phyloP scores from a whole-genome alignment of 2,329 filamentous ascomycete species.

The Tolypocladium amazonense region DNA sequence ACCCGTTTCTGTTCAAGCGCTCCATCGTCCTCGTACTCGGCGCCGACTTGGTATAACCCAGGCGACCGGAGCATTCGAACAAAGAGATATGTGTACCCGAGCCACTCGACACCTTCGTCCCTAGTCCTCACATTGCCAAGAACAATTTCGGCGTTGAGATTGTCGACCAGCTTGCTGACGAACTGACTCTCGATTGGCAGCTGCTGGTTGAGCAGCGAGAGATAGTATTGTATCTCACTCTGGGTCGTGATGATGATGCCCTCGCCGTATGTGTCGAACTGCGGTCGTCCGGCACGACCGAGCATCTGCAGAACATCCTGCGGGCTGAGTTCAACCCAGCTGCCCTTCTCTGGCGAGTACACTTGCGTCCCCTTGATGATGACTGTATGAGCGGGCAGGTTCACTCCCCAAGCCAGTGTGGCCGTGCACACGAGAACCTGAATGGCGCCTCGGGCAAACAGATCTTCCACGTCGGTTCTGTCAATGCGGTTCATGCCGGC shows the following conservation, averaged over 20 bases:
- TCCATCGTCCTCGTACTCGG: constrained; percentile 89
- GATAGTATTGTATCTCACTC: constrained; percentile 90
- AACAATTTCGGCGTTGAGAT: constrained; percentile 92
- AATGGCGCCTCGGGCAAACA: constrained; percentile 83
- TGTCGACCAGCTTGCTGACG: constrained; percentile 85
- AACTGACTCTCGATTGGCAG: constrained; percentile 96
- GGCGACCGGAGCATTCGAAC: constrained; percentile 95
- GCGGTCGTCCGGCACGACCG: constrained; percentile 88
- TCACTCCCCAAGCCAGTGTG: constrained; percentile 98
- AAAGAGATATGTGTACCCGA: constrained; percentile 96
- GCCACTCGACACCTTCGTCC: constrained; percentile 97
- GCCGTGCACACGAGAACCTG: constrained; percentile 96
- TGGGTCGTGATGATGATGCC: constrained; percentile 98
- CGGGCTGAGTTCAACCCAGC: constrained; percentile 94
- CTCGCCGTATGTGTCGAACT: constrained; percentile 96
- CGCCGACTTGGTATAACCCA: constrained; percentile 87
- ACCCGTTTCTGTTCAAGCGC: constrained; percentile 92
- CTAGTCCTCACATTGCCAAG: constrained; percentile 84
- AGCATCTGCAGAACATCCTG: constrained; percentile 99
- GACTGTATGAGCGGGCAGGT: constrained; percentile 92
- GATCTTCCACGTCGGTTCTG: constrained; percentile 86
- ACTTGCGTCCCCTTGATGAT: constrained; percentile 98
- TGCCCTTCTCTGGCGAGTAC: constrained; percentile 96
- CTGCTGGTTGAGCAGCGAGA: constrained; percentile 93
- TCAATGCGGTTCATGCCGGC: constrained; percentile 95